Base-by-base conservation (phyloP, 2,329 filamentous ascomycete genomes). In the Xylariales sp. region DNA sequence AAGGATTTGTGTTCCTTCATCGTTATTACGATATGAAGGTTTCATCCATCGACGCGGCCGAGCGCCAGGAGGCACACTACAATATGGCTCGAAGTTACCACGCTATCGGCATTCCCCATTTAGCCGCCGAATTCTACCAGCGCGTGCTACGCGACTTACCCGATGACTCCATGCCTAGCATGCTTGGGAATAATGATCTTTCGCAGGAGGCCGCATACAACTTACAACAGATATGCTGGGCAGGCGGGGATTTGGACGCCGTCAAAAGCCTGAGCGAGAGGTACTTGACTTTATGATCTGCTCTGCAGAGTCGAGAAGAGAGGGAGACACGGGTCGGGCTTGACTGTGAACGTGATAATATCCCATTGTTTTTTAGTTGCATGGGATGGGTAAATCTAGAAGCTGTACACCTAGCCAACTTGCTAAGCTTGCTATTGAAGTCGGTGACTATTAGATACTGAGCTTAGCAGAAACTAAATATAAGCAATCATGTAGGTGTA, bases 1-100 rank as follows among this genome's bases (percentile, higher is more conserved):
- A 98, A 78, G 96, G 94, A 0, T 86, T 97, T 58, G 84, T 90
- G 0, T 97, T 97, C 75, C 81, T 98, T 65, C 88, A 90, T 65
- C 83, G 88, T 43, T 97, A 97, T 80, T 90, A 92, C 72, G 84
- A 88, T 2, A 77, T 88, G 32, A 85, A 91, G 32, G 82, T 81
- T 3, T 73, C 75, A 8, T 77, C 78, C 41, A 53, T 71, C 2
- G 62, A 69, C 46, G 64, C 79, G 68, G 79, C 82, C 67, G 78
- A 90, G 73, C 80, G 84, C 56, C 91, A 93, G 76, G 93, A 97
- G 79, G 92, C 92, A 7, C 90, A 93, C 75, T 97, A 91, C 81
- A 97, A 97, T 75, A 84, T 94, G 55, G 93, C 87, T 1, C 84
- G 93, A 28, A 87, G 89, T 32, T 96, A 92, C 83, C 92, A 96